These are phyloP conservation scores for Spathaspora girioi DNA, from an alignment of 805 yeast species.

Conservation along the genomic window DNA sequence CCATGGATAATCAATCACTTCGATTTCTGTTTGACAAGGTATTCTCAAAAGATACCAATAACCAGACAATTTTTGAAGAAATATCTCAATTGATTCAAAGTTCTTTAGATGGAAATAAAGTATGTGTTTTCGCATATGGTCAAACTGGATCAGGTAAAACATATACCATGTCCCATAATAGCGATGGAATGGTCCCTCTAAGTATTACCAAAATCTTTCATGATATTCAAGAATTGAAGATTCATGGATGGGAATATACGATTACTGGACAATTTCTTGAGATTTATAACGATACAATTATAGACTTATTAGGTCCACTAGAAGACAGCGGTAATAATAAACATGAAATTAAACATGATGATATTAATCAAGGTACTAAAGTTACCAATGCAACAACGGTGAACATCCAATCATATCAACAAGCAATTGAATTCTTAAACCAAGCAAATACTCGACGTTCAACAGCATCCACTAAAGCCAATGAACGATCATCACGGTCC, in stretches of 20 bases:
- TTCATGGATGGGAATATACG: conserved; percentile 60
- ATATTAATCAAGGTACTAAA: conserved; percentile 46
- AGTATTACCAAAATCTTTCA: conserved; percentile 70
- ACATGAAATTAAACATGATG: conserved; percentile 73
- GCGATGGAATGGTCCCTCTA: conserved; percentile 78
- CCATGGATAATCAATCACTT: conserved; percentile 9
- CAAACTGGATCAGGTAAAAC: conserved; percentile 97
- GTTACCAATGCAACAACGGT: conserved; percentile 58
- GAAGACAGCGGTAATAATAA: conserved; percentile 23
- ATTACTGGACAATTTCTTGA: conserved; percentile 78
- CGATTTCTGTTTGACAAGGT: conserved; percentile 75
- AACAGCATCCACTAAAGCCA: conserved; percentile 78
- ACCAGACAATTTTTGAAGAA: conserved; percentile 73
- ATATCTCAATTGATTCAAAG: conserved; percentile 78
- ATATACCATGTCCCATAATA: conserved; percentile 71
- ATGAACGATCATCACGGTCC: conserved; percentile 85
- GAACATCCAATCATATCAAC: conserved; percentile 41
- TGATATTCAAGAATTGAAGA: conserved; percentile 44
- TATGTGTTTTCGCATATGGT: conserved; percentile 94
- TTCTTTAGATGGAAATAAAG: conserved; percentile 82
- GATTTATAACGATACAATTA: conserved; percentile 79
- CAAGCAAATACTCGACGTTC: conserved; percentile 61
- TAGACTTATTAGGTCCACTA: conserved; percentile 58
- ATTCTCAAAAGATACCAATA: conserved; percentile 49
- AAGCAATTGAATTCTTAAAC: conserved; percentile 48